Base-by-base conservation (phyloP, 371 early-diverging fungal genomes). In the Mucor indicus region DNA sequence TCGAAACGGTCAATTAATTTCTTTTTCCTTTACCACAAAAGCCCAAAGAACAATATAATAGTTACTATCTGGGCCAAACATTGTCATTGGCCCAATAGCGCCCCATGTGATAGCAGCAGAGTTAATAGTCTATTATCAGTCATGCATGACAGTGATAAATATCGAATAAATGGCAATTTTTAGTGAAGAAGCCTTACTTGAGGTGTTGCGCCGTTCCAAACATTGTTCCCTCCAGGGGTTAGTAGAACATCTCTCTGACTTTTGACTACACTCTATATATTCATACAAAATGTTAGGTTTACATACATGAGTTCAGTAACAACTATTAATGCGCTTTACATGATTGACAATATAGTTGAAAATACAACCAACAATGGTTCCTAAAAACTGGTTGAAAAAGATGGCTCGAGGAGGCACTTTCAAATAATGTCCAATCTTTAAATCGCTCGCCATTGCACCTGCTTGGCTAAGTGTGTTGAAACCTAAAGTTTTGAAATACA, bases 341-440 rank as follows among this genome's bases (percentile, higher is more conserved):
- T 58, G 23, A 37, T 72, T 77, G 25, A 78, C 76, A 19, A 78
- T 44, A 41, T 76, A 80, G 40, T 80, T 80, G 53, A 78, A 76
- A 15, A 77, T 38, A 24, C 64, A 62, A 12, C 80, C 83, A 27
- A 84, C 52, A 2, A 82, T 55, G 0, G 85, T 84, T 8, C 87
- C 87, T 25, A 75, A 53, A 30, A 86, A 62, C 52, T 86, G 87
- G 8, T 72, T 72, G 3, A 67, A 50, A 50, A 85, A 87, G 46
- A 83, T 60, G 23, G 66, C 41, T 10, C 84, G 72, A 4, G 87
- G 87, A 17, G 87, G 87, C 1, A 87, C 79, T 64, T 89, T 89
- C 67, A 88, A 81, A 56, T 89, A 89, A 33, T 85, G 81, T 10
- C 86, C 87, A 24, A 87, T 70, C 48, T 87, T 87, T 33, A 84